A percentile compares a stretch with the other conserved stretches of the same genome.
Evolutionary conservation across 2,329 filamentous ascomycete genomes (phyloP).

Genomic region (Fusarium xyrophilum): DNA sequence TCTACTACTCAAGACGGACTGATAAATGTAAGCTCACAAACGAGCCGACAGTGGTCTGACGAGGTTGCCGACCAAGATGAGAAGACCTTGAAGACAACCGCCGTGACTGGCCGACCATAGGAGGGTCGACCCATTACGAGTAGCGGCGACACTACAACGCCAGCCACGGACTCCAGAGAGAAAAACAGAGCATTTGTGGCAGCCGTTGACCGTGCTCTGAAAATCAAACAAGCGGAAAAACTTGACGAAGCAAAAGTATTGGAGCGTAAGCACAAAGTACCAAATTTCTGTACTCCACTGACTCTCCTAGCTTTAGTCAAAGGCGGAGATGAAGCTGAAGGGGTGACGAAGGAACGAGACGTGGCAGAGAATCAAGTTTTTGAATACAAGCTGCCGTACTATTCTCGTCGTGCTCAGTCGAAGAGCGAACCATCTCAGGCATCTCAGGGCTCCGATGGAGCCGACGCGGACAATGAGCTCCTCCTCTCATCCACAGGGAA

Average conservation of each 20-base stretch:
- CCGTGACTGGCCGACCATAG: slow-evolving; percentile 9
- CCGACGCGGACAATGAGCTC: slow-evolving; percentile 4
- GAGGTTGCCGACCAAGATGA: slow-evolving; percentile 41
- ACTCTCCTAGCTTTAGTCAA: slow-evolving; percentile 28
- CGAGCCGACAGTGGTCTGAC: slow-evolving; percentile 42
- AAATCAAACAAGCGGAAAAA: slow-evolving; percentile 9
- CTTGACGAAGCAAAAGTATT: not conserved
- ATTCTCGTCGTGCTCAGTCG: slow-evolving; percentile 56
- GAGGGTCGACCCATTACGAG: slow-evolving; percentile 1
- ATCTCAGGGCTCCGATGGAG: slow-evolving; percentile 35
- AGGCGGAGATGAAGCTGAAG: slow-evolving; percentile 33
- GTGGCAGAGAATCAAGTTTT: slow-evolving; percentile 24
- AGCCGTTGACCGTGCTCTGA: slow-evolving; percentile 32
- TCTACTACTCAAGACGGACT: slow-evolving; percentile 7
- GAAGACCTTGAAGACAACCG: not conserved
- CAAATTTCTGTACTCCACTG: slow-evolving; percentile 3
- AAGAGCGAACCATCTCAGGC: slow-evolving; percentile 54
- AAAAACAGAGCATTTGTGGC: slow-evolving; percentile 32
- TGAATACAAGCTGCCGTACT: slow-evolving; percentile 47
- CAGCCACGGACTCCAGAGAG: slow-evolving; percentile 11
- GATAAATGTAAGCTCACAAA: slow-evolving; percentile 17
- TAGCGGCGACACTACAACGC: not conserved
- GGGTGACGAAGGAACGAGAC: slow-evolving; percentile 18
- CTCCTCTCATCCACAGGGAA: slow-evolving; percentile 5
- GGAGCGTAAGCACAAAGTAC: slow-evolving; percentile 25